Evolutionary conservation across 1,284 basidiomycete genomes (phyloP).

Genomic region (Ustilago xerochloae): DNA sequence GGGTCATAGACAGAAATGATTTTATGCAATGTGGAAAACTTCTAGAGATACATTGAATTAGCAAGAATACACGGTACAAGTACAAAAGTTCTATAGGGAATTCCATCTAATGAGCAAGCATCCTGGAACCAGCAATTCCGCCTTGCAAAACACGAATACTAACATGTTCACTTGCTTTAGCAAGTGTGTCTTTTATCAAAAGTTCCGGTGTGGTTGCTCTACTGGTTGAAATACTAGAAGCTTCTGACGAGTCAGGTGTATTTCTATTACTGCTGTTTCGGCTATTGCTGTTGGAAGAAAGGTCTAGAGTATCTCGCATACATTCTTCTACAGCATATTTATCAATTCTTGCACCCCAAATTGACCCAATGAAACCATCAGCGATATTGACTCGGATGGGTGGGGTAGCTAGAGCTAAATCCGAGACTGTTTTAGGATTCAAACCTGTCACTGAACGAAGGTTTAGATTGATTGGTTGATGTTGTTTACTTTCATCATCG

Average conservation of each 20-base stretch:
- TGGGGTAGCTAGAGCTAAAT: constrained; percentile 14
- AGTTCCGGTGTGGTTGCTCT: constrained; percentile 19
- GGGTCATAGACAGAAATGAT: not conserved
- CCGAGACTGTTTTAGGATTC: constrained; percentile 13
- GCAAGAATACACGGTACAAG: not conserved
- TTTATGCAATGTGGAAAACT: not conserved
- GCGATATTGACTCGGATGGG: constrained; percentile 31
- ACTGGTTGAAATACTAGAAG: constrained; percentile 15
- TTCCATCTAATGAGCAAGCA: constrained; percentile 5
- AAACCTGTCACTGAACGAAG: constrained; percentile 21
- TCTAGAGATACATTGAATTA: not conserved
- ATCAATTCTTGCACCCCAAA: constrained; percentile 36
- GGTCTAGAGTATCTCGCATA: constrained; percentile 17
- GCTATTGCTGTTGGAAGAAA: not conserved
- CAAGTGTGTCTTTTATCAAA: constrained; percentile 16
- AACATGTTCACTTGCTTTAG: constrained; percentile 20
- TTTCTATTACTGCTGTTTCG: not conserved
- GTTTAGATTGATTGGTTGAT: not conserved
- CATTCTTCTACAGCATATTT: constrained; percentile 14
- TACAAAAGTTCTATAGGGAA: constrained; percentile 6
- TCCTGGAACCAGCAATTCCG: constrained; percentile 26
- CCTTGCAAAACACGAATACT: constrained; percentile 16
- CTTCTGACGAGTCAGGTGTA: constrained; percentile 3
- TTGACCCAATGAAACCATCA: constrained; percentile 37
- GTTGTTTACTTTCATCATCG: no score